phyloP scores from a whole-genome alignment of 176 grass and related monocot species.

The Oryza meridionalis region DNA sequence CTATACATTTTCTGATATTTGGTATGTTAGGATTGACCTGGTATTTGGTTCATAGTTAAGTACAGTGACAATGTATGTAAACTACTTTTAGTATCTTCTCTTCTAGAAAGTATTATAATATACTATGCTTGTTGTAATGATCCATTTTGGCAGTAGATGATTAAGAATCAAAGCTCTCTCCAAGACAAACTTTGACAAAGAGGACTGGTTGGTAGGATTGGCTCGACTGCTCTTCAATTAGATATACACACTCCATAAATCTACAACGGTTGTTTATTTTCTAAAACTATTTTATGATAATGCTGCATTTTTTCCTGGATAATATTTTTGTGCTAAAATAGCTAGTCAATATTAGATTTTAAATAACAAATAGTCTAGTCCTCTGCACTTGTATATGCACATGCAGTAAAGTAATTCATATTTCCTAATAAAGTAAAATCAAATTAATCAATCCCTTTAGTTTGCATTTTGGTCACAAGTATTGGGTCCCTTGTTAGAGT shows the following conservation, averaged over 20 bases:
- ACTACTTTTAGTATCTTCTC: conserved; percentile 9
- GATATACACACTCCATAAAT: neutral
- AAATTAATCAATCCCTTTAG: neutral
- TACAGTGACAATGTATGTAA: neutral
- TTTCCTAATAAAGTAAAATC: neutral
- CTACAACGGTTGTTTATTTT: neutral
- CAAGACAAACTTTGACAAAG: neutral
- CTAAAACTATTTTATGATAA: neutral
- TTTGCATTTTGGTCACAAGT: neutral
- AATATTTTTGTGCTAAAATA: no score
- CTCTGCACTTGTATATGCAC: neutral
- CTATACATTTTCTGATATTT: neutral
- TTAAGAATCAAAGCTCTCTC: neutral
- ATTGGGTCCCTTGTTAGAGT: neutral
- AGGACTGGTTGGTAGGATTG: neutral
- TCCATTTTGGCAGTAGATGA: neutral
- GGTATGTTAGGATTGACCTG: conserved; percentile 6
- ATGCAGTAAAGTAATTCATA: neutral
- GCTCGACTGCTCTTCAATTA: neutral
- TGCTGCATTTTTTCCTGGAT: neutral
- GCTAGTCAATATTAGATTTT: no score
- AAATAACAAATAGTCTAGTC: neutral
- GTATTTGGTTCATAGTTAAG: neutral
- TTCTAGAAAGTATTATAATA: neutral
- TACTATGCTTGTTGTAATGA: neutral